Conservation (phyloP, 176 grass and related monocot species). For the Phyllostachys edulis region DNA sequence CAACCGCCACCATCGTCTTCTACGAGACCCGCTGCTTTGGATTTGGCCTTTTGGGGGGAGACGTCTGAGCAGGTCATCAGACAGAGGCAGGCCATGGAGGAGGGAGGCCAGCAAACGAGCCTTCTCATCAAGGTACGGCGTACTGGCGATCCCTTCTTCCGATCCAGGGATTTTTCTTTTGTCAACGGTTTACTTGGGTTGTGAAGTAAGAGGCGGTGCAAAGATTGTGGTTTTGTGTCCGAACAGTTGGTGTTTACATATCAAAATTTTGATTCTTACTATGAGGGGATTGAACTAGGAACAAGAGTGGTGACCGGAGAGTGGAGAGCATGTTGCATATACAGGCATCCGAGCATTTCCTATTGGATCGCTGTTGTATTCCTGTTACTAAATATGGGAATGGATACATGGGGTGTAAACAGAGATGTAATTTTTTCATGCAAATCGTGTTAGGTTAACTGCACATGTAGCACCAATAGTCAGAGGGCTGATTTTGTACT, state of each 20-base stretch:
- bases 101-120: slow-evolving; percentile 8
- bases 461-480: neutral
- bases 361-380: neutral
- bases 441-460: neutral
- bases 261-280: neutral
- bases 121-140: slow-evolving; percentile 36
- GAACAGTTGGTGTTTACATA: neutral
- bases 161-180: neutral
- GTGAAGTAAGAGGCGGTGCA: neutral
- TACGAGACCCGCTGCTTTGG: neutral
- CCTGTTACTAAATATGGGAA: neutral
- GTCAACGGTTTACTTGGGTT: neutral
- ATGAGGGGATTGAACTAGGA: neutral
- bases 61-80: neutral
- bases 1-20: neutral
- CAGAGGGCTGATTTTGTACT: neutral
- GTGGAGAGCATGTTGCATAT: neutral
- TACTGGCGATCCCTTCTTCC: neutral
- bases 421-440: neutral
- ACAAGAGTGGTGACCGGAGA: neutral
- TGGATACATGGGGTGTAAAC: neutral
- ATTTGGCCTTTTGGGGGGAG: neutral
- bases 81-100: slow-evolving; percentile 37
- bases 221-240: neutral
- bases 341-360: neutral